Base-by-base conservation (phyloP, 2,329 filamentous ascomycete genomes). In the Aspergillus pseudonomiae region DNA sequence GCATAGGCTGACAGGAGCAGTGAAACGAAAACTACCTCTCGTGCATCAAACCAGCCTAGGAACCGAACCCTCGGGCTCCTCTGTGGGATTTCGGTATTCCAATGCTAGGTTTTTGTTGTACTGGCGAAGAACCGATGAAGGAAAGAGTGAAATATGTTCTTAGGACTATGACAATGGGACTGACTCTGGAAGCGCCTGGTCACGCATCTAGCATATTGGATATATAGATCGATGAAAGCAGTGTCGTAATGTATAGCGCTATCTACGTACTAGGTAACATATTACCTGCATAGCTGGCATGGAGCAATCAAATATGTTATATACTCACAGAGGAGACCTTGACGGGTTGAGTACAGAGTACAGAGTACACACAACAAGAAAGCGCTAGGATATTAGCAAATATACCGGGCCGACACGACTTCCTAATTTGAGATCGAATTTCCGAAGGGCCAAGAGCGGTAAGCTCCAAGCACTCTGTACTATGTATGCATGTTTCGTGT, bases 401-500 rank as follows among this genome's bases (percentile, higher is more conserved):
- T 7, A n/a, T 41, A 41, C 39, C 39, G 39, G 39, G 39, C 39
- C 39, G 16, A 41, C 39, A n/a, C 19, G n/a, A n/a, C 39, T 41
- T 53, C 16, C n/a, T 19, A 53, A n/a, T 28, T 21, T 11, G 50
- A 10, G 50, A 34, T n/a, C 11, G 28, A 30, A 28, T 30, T 34
- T 34, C 28, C n/a, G 26, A 30, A 55, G 21, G n/a, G 6, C 21
- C 30, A 55, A 26, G 52, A 55, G 52, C 32, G 21, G 52, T 39
- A 39, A 55, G 52, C 21, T 39, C 32, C 21, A 26, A 36, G 12
- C 39, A n/a, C 39, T 41, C 39, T 41, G 52, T 39, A 55, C 26
- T 43, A 43, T 52, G 26, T 56, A 63, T 65, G 64, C 61, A 63
- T 56, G 59, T 54, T 61, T 50, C 57, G 55, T 59, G 63, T 63